phyloP scores from a whole-genome alignment of 75 land plant genomes.

The Gnetum montanum region DNA sequence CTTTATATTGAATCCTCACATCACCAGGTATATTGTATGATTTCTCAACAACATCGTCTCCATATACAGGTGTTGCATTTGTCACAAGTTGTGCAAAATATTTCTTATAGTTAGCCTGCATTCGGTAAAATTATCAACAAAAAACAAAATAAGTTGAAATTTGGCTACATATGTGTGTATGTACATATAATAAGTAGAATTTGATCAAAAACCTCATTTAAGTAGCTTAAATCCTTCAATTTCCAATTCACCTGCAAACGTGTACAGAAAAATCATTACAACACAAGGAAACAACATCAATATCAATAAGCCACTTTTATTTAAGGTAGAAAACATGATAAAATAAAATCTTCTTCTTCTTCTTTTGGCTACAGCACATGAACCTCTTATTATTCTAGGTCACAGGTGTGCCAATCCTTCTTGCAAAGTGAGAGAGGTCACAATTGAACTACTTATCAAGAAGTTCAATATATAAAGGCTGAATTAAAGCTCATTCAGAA shows the following conservation, averaged over 20 bases:
- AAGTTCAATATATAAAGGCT: too few relatives aligned
- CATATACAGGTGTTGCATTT: conserved; percentile 51
- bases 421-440: too few relatives aligned
- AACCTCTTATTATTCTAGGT: too few relatives aligned
- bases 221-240: conserved; percentile 66
- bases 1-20: conserved; percentile 68
- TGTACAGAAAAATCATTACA: too few relatives aligned
- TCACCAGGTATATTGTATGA: conserved; percentile 71
- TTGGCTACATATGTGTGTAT: not conserved
- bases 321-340: too few relatives aligned
- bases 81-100: conserved; percentile 43
- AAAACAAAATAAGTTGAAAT: conserved; percentile 1
- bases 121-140: not conserved
- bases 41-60: conserved; percentile 52
- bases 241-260: conserved; percentile 72
- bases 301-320: too few relatives aligned
- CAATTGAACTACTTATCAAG: too few relatives aligned
- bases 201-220: conserved; percentile 68
- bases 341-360: too few relatives aligned
- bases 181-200: not conserved
- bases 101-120: conserved; percentile 52
- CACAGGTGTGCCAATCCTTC: too few relatives aligned
- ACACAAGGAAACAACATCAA: too few relatives aligned
- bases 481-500: too few relatives aligned
- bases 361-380: too few relatives aligned